Base-by-base conservation (phyloP, 2,329 filamentous ascomycete species). In the Chaetomium sp. region DNA sequence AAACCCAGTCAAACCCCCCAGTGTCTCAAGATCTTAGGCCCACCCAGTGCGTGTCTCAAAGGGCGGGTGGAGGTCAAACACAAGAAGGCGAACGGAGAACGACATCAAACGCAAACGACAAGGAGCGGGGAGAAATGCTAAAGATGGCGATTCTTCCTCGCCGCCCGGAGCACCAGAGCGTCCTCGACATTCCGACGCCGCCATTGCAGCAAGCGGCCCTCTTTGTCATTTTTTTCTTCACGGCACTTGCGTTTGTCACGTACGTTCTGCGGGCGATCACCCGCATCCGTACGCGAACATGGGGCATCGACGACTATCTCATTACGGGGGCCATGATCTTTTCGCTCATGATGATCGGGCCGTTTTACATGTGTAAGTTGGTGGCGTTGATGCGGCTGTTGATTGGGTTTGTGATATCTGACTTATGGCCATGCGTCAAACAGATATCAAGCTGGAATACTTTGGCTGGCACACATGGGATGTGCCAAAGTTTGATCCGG, bases 221-320 rank as follows among this genome's bases (percentile, higher is more conserved):
- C 10, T 61, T 62, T 12, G 57, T 67, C 53, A 61, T 61, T 45
- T 62, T 66, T 47, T 56, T 67, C 59, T 66, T 67, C 47, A 63
- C 65, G 1, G 59, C 61, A 1, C 14, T 64, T 19, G 65, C 64
- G 0, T 61, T 66, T 6, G 40, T 66, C 11, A 52, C 61, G 10
- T 61, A 59, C 37, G 50, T 54, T 2, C 54, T 62, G 8, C 54
- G 64, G 12, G 55, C 54, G 12, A 60, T 56, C 11, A 61, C 62
- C 0, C 55, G 63, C 34, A 27, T 64, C 2, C 50, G 55, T 12
- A 62, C 60, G 37, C 55, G 49, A 32, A 57, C 61, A 54, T 66
- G 65, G 55, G 64, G 61, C 11, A 42, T 54, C 55, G 64, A 66
- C 47, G 64, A 66, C 61, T 64, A 59, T 45, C 54, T 65, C 14